Conservation (phyloP, 495 filamentous ascomycete genomes). For the Tuber indicum region DNA sequence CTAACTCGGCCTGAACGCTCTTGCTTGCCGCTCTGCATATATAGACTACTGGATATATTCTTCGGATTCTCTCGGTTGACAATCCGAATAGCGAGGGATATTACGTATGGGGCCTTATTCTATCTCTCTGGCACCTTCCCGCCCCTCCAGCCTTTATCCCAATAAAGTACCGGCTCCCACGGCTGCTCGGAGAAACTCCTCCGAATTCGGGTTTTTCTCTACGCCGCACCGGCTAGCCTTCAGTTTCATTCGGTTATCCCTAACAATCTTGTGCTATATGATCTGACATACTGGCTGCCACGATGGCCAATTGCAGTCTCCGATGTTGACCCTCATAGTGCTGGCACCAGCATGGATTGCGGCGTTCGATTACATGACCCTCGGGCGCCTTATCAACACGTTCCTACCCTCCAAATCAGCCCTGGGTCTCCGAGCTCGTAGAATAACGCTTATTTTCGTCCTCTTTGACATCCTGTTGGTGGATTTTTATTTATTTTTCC, state of each 20-base stretch:
- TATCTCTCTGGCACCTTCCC: not conserved
- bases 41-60: slow-evolving; percentile 20
- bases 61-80: slow-evolving; percentile 18
- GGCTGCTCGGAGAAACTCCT: not conserved
- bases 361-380: slow-evolving; percentile 31
- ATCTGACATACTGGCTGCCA: not conserved
- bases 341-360: slow-evolving; percentile 33
- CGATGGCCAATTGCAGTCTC: slow-evolving; percentile 5
- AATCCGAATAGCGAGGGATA: slow-evolving; percentile 21
- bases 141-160: not conserved
- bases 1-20: not conserved
- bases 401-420: slow-evolving; percentile 28
- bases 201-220: not conserved
- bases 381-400: slow-evolving; percentile 30
- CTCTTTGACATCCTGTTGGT: slow-evolving; percentile 22
- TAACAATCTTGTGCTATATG: not conserved
- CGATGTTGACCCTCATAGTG: slow-evolving; percentile 30
- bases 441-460: slow-evolving; percentile 32
- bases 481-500: not conserved
- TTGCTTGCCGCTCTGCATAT: not conserved
- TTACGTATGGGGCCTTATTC: not conserved
- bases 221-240: not conserved
- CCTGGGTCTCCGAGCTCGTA: slow-evolving; percentile 24
- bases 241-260: not conserved
- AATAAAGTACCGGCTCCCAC: not conserved